Conservation (phyloP, 305 asterid genomes). For the Solanum hybrid region DNA sequence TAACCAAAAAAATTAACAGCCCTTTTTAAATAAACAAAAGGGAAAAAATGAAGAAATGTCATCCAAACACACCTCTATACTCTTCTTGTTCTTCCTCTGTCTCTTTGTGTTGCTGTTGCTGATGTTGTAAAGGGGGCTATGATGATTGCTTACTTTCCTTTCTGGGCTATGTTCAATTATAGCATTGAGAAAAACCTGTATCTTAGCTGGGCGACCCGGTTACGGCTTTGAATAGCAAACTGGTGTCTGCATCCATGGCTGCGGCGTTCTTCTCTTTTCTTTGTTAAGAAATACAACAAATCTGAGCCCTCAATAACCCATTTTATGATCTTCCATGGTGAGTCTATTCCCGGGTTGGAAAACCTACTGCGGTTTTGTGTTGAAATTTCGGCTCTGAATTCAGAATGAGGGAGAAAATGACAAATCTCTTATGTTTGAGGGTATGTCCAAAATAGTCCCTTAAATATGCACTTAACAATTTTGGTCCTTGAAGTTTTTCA, state of each 20-base stretch:
- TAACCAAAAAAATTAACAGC: background rate
- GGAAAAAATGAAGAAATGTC: background rate
- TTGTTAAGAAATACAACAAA: background rate
- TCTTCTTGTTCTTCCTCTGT: background rate
- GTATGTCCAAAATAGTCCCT: background rate
- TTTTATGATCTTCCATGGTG: background rate
- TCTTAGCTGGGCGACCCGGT: background rate
- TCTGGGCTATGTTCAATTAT: background rate
- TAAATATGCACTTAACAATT: background rate
- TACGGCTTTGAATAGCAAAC: background rate
- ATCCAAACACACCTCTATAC: background rate
- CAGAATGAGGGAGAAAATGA: background rate
- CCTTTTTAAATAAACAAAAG: background rate
- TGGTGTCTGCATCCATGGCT: background rate
- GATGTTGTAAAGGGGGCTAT: background rate
- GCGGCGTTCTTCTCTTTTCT: background rate
- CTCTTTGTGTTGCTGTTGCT: background rate
- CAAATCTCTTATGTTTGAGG: background rate
- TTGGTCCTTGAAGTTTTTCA: background rate
- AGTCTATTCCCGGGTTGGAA: background rate
- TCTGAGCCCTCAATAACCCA: constrained; percentile 15
- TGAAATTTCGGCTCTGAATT: background rate
- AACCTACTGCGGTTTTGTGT: background rate
- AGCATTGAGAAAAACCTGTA: background rate
- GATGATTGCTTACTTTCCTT: background rate